phyloP scores from a whole-genome alignment of 2,329 filamentous ascomycete genomes.

The Penicillium sp. region DNA sequence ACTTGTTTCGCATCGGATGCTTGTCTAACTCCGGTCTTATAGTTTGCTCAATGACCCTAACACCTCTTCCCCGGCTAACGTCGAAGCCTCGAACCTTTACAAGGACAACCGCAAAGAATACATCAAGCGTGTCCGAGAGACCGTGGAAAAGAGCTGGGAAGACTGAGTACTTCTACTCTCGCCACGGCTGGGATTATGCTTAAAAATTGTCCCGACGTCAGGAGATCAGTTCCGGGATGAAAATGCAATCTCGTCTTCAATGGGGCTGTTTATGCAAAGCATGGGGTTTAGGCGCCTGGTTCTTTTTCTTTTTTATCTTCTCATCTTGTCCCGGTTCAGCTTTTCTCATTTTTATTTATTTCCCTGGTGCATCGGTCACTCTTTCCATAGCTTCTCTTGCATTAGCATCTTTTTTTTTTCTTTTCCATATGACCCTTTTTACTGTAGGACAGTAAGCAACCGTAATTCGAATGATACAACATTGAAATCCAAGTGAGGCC shows the following conservation, averaged over 20 bases:
- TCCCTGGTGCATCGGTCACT: neutral
- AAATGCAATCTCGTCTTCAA: constrained; percentile 10
- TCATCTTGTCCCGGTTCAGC: neutral
- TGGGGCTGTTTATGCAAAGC: constrained; percentile 41
- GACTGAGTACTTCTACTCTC: constrained; percentile 55
- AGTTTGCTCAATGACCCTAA: constrained; percentile 97
- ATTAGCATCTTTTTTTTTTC: neutral
- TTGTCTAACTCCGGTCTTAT: constrained; percentile 39
- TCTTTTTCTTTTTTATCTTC: constrained; percentile 20
- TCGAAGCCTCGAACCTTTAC: constrained; percentile 96
- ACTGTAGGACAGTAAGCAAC: neutral
- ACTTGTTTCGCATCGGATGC: neutral
- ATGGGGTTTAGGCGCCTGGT: constrained; percentile 45
- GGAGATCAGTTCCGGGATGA: constrained; percentile 15
- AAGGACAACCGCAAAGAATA: constrained; percentile 98
- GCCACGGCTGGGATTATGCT: neutral
- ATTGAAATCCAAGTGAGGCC: neutral
- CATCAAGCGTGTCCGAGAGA: constrained; percentile 90
- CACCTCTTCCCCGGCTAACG: constrained; percentile 96
- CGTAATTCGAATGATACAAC: neutral
- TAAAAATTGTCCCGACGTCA: constrained; percentile 9
- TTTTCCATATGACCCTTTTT: neutral
- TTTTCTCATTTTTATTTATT: neutral
- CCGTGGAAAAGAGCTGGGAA: constrained; percentile 99
- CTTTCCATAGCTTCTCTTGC: neutral